These are phyloP conservation scores for Microdochium paspali DNA, from an alignment of 2,329 filamentous ascomycete species.

Conservation along the genomic window DNA sequence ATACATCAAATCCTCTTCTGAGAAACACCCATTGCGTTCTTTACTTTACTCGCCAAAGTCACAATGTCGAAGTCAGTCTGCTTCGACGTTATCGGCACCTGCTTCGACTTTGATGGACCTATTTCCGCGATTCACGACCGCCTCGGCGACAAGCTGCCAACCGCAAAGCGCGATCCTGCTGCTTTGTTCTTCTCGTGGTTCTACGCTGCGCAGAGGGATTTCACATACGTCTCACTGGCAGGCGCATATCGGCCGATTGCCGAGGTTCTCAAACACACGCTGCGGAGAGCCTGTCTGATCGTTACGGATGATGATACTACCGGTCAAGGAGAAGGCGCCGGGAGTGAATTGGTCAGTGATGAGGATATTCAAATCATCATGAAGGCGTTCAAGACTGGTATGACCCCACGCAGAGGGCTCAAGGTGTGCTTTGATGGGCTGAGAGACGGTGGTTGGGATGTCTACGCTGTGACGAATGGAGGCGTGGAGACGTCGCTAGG, in stretches of 20 bases:
- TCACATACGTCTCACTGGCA: neutral
- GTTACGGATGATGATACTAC: neutral
- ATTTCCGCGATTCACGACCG: neutral
- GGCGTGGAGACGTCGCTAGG: neutral
- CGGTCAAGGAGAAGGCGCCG: neutral
- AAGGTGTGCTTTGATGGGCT: neutral
- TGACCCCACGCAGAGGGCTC: neutral
- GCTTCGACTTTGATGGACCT: neutral
- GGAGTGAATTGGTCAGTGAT: neutral
- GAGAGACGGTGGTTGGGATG: neutral
- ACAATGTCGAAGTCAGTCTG: neutral
- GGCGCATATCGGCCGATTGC: neutral
- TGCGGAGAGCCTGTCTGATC: neutral
- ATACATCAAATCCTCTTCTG: no score
- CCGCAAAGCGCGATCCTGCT: neutral
- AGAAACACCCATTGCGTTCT: no score
- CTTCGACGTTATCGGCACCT: neutral
- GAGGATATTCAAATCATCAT: neutral
- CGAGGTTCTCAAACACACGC: neutral
- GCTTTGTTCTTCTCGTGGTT: neutral
- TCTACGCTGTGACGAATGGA: neutral
- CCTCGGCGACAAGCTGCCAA: neutral
- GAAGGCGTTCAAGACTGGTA: neutral
- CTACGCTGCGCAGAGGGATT: neutral
- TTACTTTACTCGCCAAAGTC: no score